Base-by-base conservation (phyloP, 805 yeast genomes). In the Nakazawaea ishiwadae region DNA sequence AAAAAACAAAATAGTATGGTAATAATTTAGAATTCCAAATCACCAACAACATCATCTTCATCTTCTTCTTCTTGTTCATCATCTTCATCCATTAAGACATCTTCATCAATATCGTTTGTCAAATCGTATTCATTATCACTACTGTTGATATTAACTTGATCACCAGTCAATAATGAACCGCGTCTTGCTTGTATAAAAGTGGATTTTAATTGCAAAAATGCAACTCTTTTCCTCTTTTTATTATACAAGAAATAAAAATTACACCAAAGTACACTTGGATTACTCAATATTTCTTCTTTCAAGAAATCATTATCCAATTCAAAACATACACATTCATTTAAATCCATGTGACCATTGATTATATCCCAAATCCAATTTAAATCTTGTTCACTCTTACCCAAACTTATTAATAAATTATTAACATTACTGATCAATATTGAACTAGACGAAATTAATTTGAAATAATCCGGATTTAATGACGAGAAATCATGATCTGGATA, bases 401-500 rank as follows among this genome's bases (percentile, higher is more conserved):
- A 60, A 2, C 84, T 79, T 42, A 83, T 72, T 51, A 91, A 71
- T 4, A 90, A 69, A 50, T 87, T 86, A 59, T 89, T 88, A 54
- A 93, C 81, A 41, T 80, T 76, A 23, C 80, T 70, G 45, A 77
- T 76, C 50, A 78, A 73, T 43, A 69, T 77, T 57, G 58, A 43
- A 1, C 62, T 32, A 35, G 75, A 70, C 17, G 65, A 68, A 5
- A 77, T 75, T n/a, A 85, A 75, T 31, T 69, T 63, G 60, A 84
- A 84, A 58, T 79, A 82, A 15, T 69, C 69, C 1, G 99, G 99
- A 55, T 86, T 88, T 47, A 93, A 73, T 19, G 83, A 75, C 10
- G 95, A 75, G 53, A 91, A 93, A 56, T 93, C 99, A 55, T 93
- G 96, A 59, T 93, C 99, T 0, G 99, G 98, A 56, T 86, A 91